These are phyloP conservation scores for Leishmania turanica DNA, from an alignment of 208 protist genomes.

Conservation along the genomic window DNA sequence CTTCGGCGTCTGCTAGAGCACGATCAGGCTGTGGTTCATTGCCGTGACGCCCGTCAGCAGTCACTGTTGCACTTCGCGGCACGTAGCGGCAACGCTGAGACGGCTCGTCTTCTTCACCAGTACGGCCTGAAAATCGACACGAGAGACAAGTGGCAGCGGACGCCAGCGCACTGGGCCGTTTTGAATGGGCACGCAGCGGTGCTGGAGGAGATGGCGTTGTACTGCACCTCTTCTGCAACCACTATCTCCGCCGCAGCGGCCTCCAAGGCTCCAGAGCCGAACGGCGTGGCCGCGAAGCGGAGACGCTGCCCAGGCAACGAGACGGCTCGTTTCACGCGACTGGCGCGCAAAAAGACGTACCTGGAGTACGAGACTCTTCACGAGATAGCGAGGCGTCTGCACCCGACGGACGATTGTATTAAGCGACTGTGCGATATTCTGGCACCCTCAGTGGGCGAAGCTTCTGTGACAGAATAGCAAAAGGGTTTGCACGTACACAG, in stretches of 20 bases:
- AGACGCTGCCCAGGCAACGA: background rate
- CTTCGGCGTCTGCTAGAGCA: slow-evolving; percentile 24
- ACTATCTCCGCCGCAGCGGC: background rate
- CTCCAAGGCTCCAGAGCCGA: background rate
- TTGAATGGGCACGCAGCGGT: slow-evolving; percentile 44
- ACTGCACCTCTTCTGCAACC: background rate
- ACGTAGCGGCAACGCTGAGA: slow-evolving; percentile 32
- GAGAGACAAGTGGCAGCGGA: slow-evolving; percentile 75
- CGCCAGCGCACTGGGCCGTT: slow-evolving; percentile 61
- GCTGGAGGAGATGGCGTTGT: slow-evolving; percentile 35
- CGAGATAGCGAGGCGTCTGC: slow-evolving; percentile 31
- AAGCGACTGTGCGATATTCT: slow-evolving; percentile 28
- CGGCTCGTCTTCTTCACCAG: slow-evolving; percentile 33
- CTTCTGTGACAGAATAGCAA: background rate
- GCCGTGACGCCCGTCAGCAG: slow-evolving; percentile 56
- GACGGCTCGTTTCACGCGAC: slow-evolving; percentile 34
- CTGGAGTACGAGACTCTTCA: slow-evolving; percentile 52
- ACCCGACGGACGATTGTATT: slow-evolving; percentile 17
- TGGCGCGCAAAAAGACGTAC: slow-evolving; percentile 48
- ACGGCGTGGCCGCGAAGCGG: background rate
- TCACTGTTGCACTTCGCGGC: slow-evolving; percentile 70
- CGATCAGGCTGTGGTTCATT: slow-evolving; percentile 14
- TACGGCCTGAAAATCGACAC: slow-evolving; percentile 31
- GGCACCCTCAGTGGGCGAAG: slow-evolving; percentile 26
- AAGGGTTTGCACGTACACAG: background rate